A percentile compares a stretch with the other conserved stretches of the same genome.
Conservation (phyloP, 2,329 filamentous ascomycete genomes). For the Curvularia verruculosa region DNA sequence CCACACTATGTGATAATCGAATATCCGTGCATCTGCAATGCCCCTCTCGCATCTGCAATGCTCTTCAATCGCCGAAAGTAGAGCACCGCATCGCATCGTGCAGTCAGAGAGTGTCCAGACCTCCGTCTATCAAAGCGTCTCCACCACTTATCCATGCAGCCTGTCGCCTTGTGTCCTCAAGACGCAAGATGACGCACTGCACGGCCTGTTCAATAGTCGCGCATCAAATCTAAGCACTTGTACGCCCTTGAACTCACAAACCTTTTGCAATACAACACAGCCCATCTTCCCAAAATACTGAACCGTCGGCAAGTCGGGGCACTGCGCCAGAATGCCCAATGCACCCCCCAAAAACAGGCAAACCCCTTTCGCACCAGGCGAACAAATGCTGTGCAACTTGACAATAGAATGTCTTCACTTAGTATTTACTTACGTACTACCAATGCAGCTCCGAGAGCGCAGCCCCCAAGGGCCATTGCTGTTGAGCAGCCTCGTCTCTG, state of each 20-base stretch:
- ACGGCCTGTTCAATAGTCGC: conserved; percentile 18
- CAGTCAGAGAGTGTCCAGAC: conserved; percentile 2
- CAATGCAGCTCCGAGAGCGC: conserved; percentile 29
- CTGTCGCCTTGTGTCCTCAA: conserved; percentile 3
- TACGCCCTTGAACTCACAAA: conserved; percentile 25
- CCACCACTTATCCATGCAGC: conserved; percentile 15
- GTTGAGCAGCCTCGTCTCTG: conserved; percentile 17
- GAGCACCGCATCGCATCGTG: conserved; percentile 3
- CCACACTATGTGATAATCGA: neutral
- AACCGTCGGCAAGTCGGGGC: conserved; percentile 5
- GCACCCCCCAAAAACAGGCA: conserved; percentile 11
- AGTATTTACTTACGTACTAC: too few species aligned
- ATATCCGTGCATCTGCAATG: conserved; percentile 4
- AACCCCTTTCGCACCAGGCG: conserved; percentile 13
- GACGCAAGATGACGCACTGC: conserved; percentile 35
- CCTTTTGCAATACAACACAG: conserved; percentile 7
- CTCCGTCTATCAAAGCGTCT: conserved; percentile 7
- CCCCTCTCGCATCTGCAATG: neutral
- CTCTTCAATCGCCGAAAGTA: conserved; percentile 1
- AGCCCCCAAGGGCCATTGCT: conserved; percentile 6
- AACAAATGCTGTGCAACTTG: conserved; percentile 29
- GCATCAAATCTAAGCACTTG: conserved; percentile 8
- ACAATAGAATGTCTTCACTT: conserved; percentile 23
- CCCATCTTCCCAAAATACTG: neutral
- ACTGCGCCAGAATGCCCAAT: conserved; percentile 19